These are phyloP conservation scores for Astrocystis sublimbata DNA, from an alignment of 495 filamentous ascomycete species.

Conservation along the genomic window DNA sequence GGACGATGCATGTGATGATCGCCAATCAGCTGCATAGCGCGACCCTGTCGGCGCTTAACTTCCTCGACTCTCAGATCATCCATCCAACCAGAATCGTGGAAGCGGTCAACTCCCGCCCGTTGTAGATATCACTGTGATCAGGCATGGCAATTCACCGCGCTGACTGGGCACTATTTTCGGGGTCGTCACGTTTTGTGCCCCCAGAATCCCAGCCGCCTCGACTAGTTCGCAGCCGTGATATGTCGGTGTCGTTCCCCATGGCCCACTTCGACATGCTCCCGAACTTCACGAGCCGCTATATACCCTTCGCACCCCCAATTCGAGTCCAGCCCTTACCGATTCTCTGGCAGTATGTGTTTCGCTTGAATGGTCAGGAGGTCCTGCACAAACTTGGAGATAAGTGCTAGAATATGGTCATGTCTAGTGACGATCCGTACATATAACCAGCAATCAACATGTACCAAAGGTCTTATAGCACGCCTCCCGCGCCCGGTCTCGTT, in stretches of 20 bases:
- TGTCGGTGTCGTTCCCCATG: conserved; percentile 24
- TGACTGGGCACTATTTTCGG: conserved; percentile 36
- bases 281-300: conserved; percentile 58
- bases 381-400: conserved; percentile 30
- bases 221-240: conserved; percentile 38
- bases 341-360: conserved; percentile 50
- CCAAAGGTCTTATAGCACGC: conserved; percentile 34
- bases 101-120: conserved; percentile 11
- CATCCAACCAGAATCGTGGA: conserved; percentile 18
- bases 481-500: conserved; percentile 28
- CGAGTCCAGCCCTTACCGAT: conserved; percentile 37
- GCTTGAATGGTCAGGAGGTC: conserved; percentile 41
- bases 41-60: conserved; percentile 20
- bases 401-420: conserved; percentile 31
- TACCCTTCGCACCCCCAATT: conserved; percentile 45
- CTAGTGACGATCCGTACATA: conserved; percentile 32
- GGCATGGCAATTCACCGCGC: conserved; percentile 32
- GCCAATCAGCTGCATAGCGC: conserved; percentile 19
- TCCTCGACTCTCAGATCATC: conserved; percentile 16
- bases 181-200: conserved; percentile 39
- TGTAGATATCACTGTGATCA: conserved; percentile 10
- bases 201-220: conserved; percentile 32
- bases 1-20: conserved; percentile 8
- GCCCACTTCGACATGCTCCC: conserved; percentile 34
- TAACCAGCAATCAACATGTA: conserved; percentile 32